Evolutionary conservation across 139 green algal genomes (phyloP), one percentile per base, ranked within the genome.

Genomic region (Zygnema circumcarinatum): DNA sequence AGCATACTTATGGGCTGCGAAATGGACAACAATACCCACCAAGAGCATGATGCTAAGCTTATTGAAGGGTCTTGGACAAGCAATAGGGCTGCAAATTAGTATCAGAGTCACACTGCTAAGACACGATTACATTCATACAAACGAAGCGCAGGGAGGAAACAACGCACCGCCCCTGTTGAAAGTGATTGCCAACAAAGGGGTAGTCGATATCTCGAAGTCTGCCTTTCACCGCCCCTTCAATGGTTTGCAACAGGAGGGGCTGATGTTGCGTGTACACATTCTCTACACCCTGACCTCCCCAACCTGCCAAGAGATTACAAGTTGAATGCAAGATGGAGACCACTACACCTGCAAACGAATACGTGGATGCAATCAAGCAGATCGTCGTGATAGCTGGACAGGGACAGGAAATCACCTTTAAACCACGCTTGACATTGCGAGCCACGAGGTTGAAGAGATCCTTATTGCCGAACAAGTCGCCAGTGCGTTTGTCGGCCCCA

Each of bases 191-290:
- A 0, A 75, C 75, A 47, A 90, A 92, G 11, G 96, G 95, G 89
- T 98, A 99, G 38, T 95, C 93, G 2, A 42, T 21, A 20, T 94
- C 88, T 36, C 92, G 90, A n/a, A 99, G 87, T 67, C 93, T 89
- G n/a, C 95, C 93, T 1, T 89, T 90, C 0, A 88, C 84, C 3
- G 96, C 85, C n/a, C 87, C 69, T 74, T 96, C 91, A 62, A 99
- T 92, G 16, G 94, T 97, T 72, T 94, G 92, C 1, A 88, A 84
- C 72, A 99, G 90, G 80, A 98, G 89, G 1, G 96, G 96, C 29
- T 92, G 93, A 85, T 99, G 96, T 93, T 98, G 95, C 2, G 96
- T 98, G 94, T 98, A 98, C 73, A 98, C 96, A 67, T 98, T 98
- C 74, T 98, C 83, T 72, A 91, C 83, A 16, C 83, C 87, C 83